Base-by-base conservation (phyloP, 169 alveolate species). In the Plasmodium fragile region DNA sequence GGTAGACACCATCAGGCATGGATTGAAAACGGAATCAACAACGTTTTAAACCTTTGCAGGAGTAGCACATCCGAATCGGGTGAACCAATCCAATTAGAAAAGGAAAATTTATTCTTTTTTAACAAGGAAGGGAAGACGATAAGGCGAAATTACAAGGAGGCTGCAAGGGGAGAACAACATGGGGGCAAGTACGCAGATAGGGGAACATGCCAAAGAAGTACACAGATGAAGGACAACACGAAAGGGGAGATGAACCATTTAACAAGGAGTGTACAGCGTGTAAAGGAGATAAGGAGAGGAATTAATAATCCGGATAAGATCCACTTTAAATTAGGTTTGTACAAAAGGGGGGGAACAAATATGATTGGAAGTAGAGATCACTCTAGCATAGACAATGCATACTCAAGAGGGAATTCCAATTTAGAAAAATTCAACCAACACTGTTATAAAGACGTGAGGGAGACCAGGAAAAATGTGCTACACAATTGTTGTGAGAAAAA, bases 1-100 rank as follows among this genome's bases (percentile, higher is more conserved):
- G 13, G 18, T 5, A 81, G 53, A 13, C 39, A 18, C 11, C n/a
- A 13, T 28, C 10, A 32, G 25, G 11, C 36, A 65, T 81, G 59
- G 36, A 65, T 13, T 32, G 91, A 81, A 81, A 81, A 81, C 22
- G 69, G 75, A 28, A 82, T 82, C 36, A 82, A 82, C 32, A 34
- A 69, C 71, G 73, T 82, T 34, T 53, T 81, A 32, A 81, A 81
- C 71, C 32, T 81, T 13, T 81, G 53, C 22, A 18, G 70, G 36
- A 25, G 36, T n/a, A 79, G 70, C 30, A 39, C 41, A 3, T 79
- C 73, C 65, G 84, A 43, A 34, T 22, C 84, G 65, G 70, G 34
- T 43, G 69, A 43, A 18, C 55, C 0, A 5, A 45, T 4, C 13
- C 34, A 43, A 36, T 3, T 2, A 22, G 36, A 52, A 13, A 55